Conservation (phyloP, 257 asterid species). For the Petrea volubilis region DNA sequence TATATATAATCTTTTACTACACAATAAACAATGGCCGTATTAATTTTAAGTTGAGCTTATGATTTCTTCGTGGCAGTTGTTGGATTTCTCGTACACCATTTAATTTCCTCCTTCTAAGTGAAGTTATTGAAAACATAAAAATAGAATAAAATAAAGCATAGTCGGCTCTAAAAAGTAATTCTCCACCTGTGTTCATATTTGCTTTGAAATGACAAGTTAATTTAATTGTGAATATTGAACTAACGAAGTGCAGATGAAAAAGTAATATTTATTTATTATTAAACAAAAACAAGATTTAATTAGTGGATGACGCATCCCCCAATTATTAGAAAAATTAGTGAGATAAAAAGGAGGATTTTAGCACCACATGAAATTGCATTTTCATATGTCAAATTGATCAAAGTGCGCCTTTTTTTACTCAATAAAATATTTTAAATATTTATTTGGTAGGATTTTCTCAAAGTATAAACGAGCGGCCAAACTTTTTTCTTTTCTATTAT, state of each 20-base stretch:
- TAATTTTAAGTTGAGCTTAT: background rate
- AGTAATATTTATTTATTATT: background rate
- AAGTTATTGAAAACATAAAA: conserved; percentile 16
- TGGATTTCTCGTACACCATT: conserved; percentile 24
- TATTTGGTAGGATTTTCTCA: conserved; percentile 17
- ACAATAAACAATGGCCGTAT: background rate
- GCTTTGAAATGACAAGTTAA: conserved; percentile 21
- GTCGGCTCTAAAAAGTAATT: background rate
- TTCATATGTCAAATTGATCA: conserved; percentile 16
- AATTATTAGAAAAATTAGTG: conserved; percentile 23
- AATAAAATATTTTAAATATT: conserved; percentile 8
- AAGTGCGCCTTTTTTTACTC: conserved; percentile 24
- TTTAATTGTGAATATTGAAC: conserved; percentile 16
- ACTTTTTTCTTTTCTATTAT: background rate
- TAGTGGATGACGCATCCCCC: conserved; percentile 34
- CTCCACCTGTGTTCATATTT: conserved; percentile 25
- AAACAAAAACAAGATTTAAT: background rate
- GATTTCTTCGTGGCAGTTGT: conserved; percentile 19
- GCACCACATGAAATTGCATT: conserved; percentile 34
- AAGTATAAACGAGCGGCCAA: conserved; percentile 12
- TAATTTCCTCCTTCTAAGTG: conserved; percentile 22
- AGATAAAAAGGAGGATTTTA: conserved; percentile 29
- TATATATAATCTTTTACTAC: background rate
- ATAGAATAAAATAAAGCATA: background rate
- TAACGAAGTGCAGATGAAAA: conserved; percentile 18